Conservation (phyloP, 2,329 filamentous ascomycete genomes). For the Orbilia brochopaga region DNA sequence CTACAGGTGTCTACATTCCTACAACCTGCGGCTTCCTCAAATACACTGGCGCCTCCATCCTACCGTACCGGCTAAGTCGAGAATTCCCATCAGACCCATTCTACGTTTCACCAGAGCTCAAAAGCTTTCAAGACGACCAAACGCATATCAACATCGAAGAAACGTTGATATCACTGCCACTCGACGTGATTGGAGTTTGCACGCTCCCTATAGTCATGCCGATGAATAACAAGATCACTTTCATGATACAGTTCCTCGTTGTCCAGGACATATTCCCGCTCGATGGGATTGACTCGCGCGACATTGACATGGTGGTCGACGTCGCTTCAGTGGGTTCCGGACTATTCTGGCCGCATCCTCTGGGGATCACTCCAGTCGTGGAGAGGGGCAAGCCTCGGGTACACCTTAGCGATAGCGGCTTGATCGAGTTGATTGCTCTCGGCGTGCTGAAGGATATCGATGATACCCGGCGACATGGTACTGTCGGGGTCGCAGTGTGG, state of each 20-base stretch:
- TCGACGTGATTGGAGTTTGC: constrained; percentile 22
- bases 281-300: constrained; percentile 1
- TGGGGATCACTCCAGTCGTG: constrained; percentile 32
- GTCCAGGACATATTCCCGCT: constrained; percentile 35
- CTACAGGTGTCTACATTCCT: constrained; percentile 18
- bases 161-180: constrained; percentile 21
- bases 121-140: constrained; percentile 21
- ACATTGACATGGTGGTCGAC: constrained; percentile 41
- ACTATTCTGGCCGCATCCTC: constrained; percentile 35
- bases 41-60: constrained; percentile 13
- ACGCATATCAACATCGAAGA: constrained; percentile 15
- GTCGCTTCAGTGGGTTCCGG: constrained; percentile 32
- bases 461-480: constrained; percentile 11
- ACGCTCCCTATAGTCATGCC: constrained; percentile 32
- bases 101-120: constrained; percentile 28
- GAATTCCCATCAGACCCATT: constrained; percentile 1
- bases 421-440: constrained; percentile 29
- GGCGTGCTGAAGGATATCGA: constrained; percentile 30
- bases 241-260: constrained; percentile 33
- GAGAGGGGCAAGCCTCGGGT: constrained; percentile 24
- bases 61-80: constrained; percentile 15
- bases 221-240: constrained; percentile 19
- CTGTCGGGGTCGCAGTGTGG: constrained; percentile 26
- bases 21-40: constrained; percentile 37
- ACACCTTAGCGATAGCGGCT: constrained; percentile 21